phyloP scores from a whole-genome alignment of 1,284 basidiomycete genomes.

The Cryptococcus deneoformans region DNA sequence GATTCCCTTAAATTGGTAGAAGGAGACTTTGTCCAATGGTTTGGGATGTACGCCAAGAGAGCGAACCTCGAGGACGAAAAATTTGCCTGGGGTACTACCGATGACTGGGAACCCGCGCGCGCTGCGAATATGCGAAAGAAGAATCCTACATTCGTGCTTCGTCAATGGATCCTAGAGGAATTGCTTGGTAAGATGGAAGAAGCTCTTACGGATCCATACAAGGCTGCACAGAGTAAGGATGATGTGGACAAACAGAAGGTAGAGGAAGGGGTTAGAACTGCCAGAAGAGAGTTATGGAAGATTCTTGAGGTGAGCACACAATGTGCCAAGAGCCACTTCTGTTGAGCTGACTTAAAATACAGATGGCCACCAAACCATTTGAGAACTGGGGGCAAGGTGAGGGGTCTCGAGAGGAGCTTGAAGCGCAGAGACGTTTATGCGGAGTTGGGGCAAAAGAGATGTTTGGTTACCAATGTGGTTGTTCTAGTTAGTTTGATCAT shows the following conservation, averaged over 20 bases:
- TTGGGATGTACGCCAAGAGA: constrained; percentile 63
- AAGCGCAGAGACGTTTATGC: too few relatives aligned
- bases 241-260: constrained; percentile 9
- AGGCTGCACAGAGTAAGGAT: not conserved
- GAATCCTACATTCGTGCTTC: constrained; percentile 84
- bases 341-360: too few relatives aligned
- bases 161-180: constrained; percentile 93
- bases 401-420: too few relatives aligned
- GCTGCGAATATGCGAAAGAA: constrained; percentile 47
- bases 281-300: constrained; percentile 22
- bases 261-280: constrained; percentile 22
- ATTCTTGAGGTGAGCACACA: constrained; percentile 26
- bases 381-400: too few relatives aligned
- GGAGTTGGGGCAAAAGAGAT: too few relatives aligned
- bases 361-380: too few relatives aligned
- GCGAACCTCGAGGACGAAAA: constrained; percentile 54
- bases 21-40: constrained; percentile 62
- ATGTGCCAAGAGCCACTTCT: not conserved
- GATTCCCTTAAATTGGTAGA: constrained; percentile 44
- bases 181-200: constrained; percentile 69
- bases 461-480: too few relatives aligned
- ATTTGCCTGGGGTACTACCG: constrained; percentile 34
- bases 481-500: too few relatives aligned
- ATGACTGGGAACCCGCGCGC: constrained; percentile 37
- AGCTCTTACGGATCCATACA: constrained; percentile 58